Conservation (phyloP, 2,329 filamentous ascomycete genomes). For the Fusarium circinatum region DNA sequence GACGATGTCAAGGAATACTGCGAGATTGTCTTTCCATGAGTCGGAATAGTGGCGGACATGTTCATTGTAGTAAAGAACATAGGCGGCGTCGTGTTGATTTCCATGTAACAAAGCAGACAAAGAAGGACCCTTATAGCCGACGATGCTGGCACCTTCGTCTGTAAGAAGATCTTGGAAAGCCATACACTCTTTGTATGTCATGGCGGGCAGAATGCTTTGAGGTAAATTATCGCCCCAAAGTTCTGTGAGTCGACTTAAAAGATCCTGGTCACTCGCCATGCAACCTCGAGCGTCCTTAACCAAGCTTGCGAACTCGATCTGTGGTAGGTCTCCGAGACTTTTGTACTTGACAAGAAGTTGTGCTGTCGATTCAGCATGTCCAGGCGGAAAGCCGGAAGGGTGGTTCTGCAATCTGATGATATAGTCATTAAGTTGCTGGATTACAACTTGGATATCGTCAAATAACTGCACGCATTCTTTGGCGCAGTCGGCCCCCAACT, state of each 20-base stretch:
- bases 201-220: too few relatives aligned
- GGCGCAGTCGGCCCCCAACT: neutral
- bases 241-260: neutral
- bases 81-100: neutral
- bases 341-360: neutral
- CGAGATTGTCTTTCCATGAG: neutral
- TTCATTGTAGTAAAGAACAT: neutral
- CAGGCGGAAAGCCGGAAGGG: neutral
- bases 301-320: neutral
- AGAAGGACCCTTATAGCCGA: neutral
- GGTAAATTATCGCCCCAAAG: too few relatives aligned
- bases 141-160: neutral
- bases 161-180: neutral
- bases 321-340: neutral
- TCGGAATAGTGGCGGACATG: neutral
- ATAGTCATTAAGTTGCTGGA: too few relatives aligned
- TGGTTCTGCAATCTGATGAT: neutral
- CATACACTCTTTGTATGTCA: neutral
- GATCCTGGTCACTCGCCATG: neutral
- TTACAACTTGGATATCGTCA: too few relatives aligned
- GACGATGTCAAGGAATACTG: neutral
- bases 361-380: neutral
- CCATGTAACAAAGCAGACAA: neutral
- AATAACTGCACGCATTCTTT: neutral
- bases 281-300: neutral